Evolutionary conservation across 805 yeast species (phyloP), one percentile per base, ranked within the genome.

Genomic region (Wickerhamiella galacta): DNA sequence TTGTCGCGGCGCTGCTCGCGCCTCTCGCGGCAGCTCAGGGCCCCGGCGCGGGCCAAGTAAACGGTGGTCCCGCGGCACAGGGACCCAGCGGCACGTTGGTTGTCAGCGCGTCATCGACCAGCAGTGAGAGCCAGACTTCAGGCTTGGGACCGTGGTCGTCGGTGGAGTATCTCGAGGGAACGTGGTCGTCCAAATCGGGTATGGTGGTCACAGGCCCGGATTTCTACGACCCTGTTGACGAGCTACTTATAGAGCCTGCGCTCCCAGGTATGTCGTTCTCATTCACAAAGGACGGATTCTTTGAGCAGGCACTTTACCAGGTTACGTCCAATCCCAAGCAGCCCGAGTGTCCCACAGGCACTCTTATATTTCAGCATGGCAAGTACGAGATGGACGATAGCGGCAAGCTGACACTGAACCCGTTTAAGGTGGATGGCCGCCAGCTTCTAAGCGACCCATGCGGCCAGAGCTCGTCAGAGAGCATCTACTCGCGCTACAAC

Each of bases 171-270:
- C 37, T 81, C 30, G 79, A 63, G 26, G 98, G 98, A 5, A 90
- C 99, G 0, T 90, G 99, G 99, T 57, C 85, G 1, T 76, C 95
- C 12, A 90, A 90, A 55, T 74, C 95, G 9, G 80, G 79, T 53
- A 73, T 92, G 9, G 98, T 90, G 6, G 75, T 87, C 60, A 90
- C 99, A 1, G 99, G 99, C 0, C 94, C 96, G 5, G 64, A 58
- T 2, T 90, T 90, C 51, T 90, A 71, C 53, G 96, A 90, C 54
- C 99, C 99, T 2, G 78, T 83, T 19, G 95, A 87, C 51, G 98
- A 90, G 55, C 68, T 87, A 12, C 61, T 90, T 37, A 80, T 83
- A 39, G 99, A 90, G 53, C 99, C 99, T 2, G 87, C 85, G 6
- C 64, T 90, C 26, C 95, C 99, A 2, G 99, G 99, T 24, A 70